Conservation (phyloP, 2,329 filamentous ascomycete genomes). For the Phoma sp. region DNA sequence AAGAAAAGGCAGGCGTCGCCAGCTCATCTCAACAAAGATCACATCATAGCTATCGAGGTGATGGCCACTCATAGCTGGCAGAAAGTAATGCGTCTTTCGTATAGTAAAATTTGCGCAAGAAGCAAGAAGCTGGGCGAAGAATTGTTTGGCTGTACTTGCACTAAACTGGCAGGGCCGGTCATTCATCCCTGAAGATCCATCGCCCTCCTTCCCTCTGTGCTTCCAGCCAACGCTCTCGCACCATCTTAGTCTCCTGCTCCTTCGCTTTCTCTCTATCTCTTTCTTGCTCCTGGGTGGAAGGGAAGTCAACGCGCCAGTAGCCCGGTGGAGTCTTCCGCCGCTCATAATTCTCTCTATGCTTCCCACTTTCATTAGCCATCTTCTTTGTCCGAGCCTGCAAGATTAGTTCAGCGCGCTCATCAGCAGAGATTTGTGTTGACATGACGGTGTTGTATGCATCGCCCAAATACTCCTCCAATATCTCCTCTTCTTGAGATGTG, state of each 20-base stretch:
- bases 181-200: constrained; percentile 86
- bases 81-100: too few species aligned
- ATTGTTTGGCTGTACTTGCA: background rate
- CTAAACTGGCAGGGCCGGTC: background rate
- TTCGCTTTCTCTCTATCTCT: constrained; percentile 69
- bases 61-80: background rate
- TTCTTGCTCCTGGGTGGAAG: constrained; percentile 79
- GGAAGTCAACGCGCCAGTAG: constrained; percentile 91
- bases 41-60: too few species aligned
- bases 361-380: constrained; percentile 76
- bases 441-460: constrained; percentile 45
- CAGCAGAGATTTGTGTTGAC: constrained; percentile 57
- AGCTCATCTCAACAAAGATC: too few species aligned
- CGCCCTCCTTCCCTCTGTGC: constrained; percentile 77
- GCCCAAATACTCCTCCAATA: constrained; percentile 63
- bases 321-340: constrained; percentile 78
- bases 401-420: constrained; percentile 71
- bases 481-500: constrained; percentile 42
- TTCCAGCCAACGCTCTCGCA: constrained; percentile 78
- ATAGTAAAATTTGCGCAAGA: too few species aligned
- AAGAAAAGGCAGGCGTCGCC: too few species aligned
- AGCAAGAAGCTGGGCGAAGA: too few species aligned
- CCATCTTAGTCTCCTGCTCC: constrained; percentile 66
- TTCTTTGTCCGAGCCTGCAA: constrained; percentile 76
- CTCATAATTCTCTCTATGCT: constrained; percentile 76